Conservation (phyloP, 352 stramenopile species). For the Phytophthora hibernalis region DNA sequence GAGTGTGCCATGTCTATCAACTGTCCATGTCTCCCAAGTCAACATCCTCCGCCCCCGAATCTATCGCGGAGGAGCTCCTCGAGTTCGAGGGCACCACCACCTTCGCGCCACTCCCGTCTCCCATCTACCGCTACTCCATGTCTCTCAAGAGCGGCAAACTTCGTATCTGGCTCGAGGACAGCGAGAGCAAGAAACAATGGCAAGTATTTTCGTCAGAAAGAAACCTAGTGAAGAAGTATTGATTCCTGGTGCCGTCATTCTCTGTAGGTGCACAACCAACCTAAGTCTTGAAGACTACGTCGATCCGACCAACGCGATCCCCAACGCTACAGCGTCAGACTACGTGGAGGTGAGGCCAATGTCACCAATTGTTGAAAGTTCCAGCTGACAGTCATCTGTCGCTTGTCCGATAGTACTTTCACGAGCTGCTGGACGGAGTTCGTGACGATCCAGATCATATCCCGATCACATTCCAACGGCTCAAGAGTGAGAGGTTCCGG, state of each 20-base stretch:
- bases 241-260: background rate
- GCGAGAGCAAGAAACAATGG: slow-evolving; percentile 24
- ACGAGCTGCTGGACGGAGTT: background rate
- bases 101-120: slow-evolving; percentile 1
- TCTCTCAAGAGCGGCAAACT: slow-evolving; percentile 11
- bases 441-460: background rate
- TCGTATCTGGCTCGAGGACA: slow-evolving; percentile 23
- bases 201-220: background rate
- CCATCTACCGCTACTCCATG: slow-evolving; percentile 7
- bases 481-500: background rate
- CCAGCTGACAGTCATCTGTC: background rate
- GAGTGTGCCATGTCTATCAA: too few species aligned
- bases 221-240: background rate
- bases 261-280: background rate
- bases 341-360: slow-evolving; percentile 2
- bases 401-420: slow-evolving; percentile 7
- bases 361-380: too few species aligned
- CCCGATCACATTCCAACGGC: slow-evolving; percentile 7
- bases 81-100: slow-evolving; percentile 9
- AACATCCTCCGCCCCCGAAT: too few species aligned
- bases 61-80: background rate
- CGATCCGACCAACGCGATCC: slow-evolving; percentile 1
- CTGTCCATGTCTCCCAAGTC: too few species aligned
- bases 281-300: slow-evolving; percentile 6
- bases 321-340: background rate